phyloP scores from a whole-genome alignment of 345 rosid genomes.

The Arabis alpina region DNA sequence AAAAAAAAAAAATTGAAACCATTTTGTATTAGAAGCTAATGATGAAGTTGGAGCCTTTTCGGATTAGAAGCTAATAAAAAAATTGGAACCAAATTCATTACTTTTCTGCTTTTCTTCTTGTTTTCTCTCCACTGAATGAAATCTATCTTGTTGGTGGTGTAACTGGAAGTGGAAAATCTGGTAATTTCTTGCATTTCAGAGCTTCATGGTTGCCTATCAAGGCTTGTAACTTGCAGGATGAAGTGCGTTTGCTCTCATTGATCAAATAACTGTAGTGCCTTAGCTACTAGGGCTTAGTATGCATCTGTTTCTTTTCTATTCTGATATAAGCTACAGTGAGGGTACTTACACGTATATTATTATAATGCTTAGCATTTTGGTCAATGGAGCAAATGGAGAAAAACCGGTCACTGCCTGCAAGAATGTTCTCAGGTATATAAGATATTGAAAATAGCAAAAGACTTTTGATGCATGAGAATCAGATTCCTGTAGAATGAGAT shows the following conservation, averaged over 20 bases:
- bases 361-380: constrained; percentile 13
- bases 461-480: constrained; percentile 60
- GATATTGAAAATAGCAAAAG: constrained; percentile 51
- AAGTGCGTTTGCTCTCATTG: constrained; percentile 7
- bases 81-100: constrained; percentile 2
- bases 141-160: constrained; percentile 8
- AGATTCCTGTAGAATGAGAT: constrained; percentile 64
- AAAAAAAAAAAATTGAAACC: too few species aligned
- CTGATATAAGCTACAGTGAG: constrained; percentile 21
- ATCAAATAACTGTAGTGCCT: constrained; percentile 1
- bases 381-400: constrained; percentile 31
- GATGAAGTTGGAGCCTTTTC: too few species aligned
- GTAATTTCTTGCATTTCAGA: constrained; percentile 9
- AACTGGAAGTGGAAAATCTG: constrained; percentile 8
- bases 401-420: constrained; percentile 33
- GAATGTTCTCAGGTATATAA: constrained; percentile 44
- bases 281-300: constrained; percentile 1
- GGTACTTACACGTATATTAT: constrained; percentile 2
- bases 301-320: not conserved
- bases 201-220: not conserved
- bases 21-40: too few species aligned
- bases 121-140: not conserved
- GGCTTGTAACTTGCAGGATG: constrained; percentile 11
- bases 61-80: too few species aligned
- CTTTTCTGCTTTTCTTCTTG: not conserved